These are phyloP conservation scores for Kodamaea ohmeri DNA, from an alignment of 1,139 yeast genomes.

Conservation along the genomic window DNA sequence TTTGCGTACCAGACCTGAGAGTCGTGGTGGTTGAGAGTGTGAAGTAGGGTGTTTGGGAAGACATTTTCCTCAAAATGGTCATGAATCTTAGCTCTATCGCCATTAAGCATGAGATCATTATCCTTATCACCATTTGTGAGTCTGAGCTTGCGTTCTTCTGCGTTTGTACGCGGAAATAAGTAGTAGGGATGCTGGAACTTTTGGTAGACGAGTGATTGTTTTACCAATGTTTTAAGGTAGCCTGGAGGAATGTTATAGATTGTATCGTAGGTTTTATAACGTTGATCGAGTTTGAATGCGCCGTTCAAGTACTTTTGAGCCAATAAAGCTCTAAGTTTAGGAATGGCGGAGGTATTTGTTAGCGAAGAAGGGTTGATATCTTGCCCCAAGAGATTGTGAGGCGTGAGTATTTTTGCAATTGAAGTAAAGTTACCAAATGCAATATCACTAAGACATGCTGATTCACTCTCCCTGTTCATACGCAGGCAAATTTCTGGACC, in stretches of 20 bases:
- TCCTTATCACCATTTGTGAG: constrained; percentile 7
- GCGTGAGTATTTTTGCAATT: background rate
- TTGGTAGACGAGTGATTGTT: constrained; percentile 29
- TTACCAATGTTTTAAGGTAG: constrained; percentile 28
- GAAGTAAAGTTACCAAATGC: constrained; percentile 18
- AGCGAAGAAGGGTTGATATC: background rate
- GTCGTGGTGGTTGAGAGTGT: constrained; percentile 49
- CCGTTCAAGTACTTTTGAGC: constrained; percentile 11
- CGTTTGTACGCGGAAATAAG: constrained; percentile 31
- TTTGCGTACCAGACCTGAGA: constrained; percentile 85
- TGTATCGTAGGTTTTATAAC: constrained; percentile 10
- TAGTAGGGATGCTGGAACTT: constrained; percentile 31
- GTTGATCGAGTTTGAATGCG: constrained; percentile 11
- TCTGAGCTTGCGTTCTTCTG: constrained; percentile 8
- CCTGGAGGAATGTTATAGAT: constrained; percentile 17
- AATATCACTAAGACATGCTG: constrained; percentile 24
- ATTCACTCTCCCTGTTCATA: constrained; percentile 29
- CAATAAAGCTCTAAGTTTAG: constrained; percentile 10
- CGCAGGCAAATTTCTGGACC: constrained; percentile 9
- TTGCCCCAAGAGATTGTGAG: constrained; percentile 13
- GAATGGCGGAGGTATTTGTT: background rate
- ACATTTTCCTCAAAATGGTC: constrained; percentile 14
- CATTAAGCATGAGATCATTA: constrained; percentile 13
- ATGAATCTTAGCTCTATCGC: constrained; percentile 8
- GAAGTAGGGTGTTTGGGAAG: constrained; percentile 49